Evolutionary conservation across 371 early-diverging fungal genomes (phyloP), one percentile per base, ranked within the genome.

Genomic region (Saksenaea oblongispora): DNA sequence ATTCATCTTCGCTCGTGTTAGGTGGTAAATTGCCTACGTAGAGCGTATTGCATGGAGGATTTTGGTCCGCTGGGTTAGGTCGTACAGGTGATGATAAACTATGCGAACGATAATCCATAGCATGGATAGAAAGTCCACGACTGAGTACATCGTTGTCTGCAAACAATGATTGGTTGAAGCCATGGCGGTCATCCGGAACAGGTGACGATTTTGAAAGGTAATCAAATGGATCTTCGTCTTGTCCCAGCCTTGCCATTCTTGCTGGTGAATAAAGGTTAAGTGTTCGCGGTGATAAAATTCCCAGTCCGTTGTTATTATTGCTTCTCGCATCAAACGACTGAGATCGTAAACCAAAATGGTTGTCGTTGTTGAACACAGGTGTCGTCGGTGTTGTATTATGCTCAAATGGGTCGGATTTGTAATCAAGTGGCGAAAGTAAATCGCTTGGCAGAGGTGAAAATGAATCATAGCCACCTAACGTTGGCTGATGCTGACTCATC

Each of bases 41-140:
- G 22, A 96, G 82, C 3, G 97, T 96, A 75, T 98, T 98, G 83
- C 98, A 96, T 0, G 97, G 97, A 15, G 96, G 96, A 71, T 98
- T 96, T 71, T 95, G 94, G 76, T 95, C 78, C 7, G 72, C 78
- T 26, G 71, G 73, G 14, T 69, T 75, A 54, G 42, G 37, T 55
- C 34, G 18, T 27, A 42, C 62, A 1, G 67, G 67, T 17, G 67
- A 62, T 18, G 70, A 62, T 24, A 63, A 34, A 36, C 61, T 61
- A 39, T 59, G 61, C 42, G 70, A 22, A 39, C 56, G 61, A 53
- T 58, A 35, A 37, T 34, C 34, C 4, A 41, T 28, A 9, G 31
- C 58, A 58, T 37, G 36, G 18, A 58, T 26, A 37, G 58, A 58
- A 26, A 34, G 58, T 10, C 58, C 31, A 24, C 26, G 58, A 41